phyloP scores from a whole-genome alignment of 106 monocot species.

The Chionographis japonica region DNA sequence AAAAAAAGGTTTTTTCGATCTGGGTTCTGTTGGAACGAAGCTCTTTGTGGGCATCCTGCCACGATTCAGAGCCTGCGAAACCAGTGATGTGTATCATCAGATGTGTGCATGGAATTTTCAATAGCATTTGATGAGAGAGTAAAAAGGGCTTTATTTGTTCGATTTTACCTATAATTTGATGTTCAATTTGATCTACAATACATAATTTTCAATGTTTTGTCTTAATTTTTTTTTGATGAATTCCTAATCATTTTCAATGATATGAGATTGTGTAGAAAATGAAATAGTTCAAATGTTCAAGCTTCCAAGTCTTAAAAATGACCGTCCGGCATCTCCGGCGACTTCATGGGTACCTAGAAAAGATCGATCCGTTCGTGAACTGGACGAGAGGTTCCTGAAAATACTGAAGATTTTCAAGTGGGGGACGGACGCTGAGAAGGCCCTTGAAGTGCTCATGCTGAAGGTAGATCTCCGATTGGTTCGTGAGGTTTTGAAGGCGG shows the following conservation, averaged over 20 bases:
- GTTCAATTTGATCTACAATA: neutral
- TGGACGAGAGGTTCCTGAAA: slow-evolving; percentile 78
- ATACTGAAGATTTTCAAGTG: slow-evolving; percentile 98
- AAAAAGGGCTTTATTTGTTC: too few species aligned
- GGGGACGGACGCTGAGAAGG: slow-evolving; percentile 95
- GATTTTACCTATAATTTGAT: too few species aligned
- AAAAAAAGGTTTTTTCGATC: neutral
- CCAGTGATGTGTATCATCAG: too few species aligned
- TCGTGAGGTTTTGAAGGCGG: slow-evolving; percentile 49
- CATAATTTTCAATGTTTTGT: neutral
- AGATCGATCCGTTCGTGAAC: slow-evolving; percentile 20
- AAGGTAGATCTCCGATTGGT: slow-evolving; percentile 80
- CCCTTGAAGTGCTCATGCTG: slow-evolving; percentile 83
- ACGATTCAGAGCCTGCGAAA: too few species aligned
- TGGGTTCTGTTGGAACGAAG: neutral
- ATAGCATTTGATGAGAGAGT: too few species aligned
- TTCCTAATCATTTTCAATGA: neutral
- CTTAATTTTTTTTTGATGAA: neutral
- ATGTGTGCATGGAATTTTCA: too few species aligned
- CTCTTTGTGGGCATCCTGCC: too few species aligned
- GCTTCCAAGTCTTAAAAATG: slow-evolving; percentile 25
- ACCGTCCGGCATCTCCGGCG: neutral
- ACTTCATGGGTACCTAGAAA: neutral
- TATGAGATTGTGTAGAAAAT: slow-evolving; percentile 45
- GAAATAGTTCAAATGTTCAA: slow-evolving; percentile 96